These are phyloP conservation scores for Aspergillus caelatus DNA, from an alignment of 2,329 filamentous ascomycete species.

Conservation along the genomic window DNA sequence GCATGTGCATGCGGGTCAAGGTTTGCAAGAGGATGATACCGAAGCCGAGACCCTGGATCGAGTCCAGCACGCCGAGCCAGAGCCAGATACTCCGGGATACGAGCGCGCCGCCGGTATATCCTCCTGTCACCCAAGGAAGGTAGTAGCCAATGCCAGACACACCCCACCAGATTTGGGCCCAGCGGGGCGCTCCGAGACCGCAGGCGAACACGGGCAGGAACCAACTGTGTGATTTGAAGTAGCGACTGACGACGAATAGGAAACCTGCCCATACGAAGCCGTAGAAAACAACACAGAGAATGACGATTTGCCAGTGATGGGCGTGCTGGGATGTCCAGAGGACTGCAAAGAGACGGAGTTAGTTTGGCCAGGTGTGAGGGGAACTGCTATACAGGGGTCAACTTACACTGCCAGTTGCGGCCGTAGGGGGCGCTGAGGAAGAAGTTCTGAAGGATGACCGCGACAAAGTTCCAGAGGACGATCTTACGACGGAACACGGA, in stretches of 20 bases:
- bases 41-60: conserved; percentile 67
- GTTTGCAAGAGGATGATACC: conserved; percentile 70
- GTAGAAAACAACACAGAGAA: conserved; percentile 53
- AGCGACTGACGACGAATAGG: conserved; percentile 52
- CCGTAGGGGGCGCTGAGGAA: conserved; percentile 68
- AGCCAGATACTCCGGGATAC: conserved; percentile 64
- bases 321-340: conserved; percentile 63
- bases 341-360: conserved; percentile 32
- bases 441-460: conserved; percentile 68
- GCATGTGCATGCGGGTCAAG: conserved; percentile 66
- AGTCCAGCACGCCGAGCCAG: conserved; percentile 68
- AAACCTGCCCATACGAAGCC: conserved; percentile 59
- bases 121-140: conserved; percentile 62
- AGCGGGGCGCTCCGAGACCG: conserved; percentile 65
- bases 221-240: conserved; percentile 67
- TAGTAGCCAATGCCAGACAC: conserved; percentile 63
- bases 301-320: conserved; percentile 58
- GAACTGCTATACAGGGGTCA: too few relatives aligned
- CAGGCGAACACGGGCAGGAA: conserved; percentile 69
- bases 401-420: conserved; percentile 64
- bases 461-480: conserved; percentile 68
- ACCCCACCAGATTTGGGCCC: conserved; percentile 70
- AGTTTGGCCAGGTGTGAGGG: conserved; percentile 7
- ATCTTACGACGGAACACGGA: conserved; percentile 65
- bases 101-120: conserved; percentile 58